Evolutionary conservation across 192 early-diverging fungal species (phyloP).

Genomic region (Obelidium mucronatum): DNA sequence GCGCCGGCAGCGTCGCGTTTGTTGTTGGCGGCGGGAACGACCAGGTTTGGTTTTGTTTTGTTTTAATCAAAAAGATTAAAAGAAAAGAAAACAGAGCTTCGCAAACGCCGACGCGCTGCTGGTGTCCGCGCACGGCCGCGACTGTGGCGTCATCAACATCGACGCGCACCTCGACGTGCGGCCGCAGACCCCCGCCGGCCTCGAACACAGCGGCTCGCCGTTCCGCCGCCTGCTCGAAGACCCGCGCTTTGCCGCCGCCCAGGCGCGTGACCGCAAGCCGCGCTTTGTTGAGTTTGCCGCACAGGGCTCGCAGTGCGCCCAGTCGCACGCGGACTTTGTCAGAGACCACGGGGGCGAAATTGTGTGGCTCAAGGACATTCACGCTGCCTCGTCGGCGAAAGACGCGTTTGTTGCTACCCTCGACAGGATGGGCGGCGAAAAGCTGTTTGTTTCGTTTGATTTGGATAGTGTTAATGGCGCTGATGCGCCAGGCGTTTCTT

Average conservation of each 20-base stretch:
- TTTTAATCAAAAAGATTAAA: no score
- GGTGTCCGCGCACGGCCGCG: not conserved
- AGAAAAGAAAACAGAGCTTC: no score
- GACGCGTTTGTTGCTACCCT: slow-evolving; percentile 5
- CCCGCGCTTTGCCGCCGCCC: slow-evolving; percentile 11
- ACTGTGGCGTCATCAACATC: slow-evolving; percentile 35
- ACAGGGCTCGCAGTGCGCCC: slow-evolving; percentile 28
- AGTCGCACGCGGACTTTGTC: slow-evolving; percentile 25
- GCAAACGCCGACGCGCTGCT: no score
- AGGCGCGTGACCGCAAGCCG: not conserved
- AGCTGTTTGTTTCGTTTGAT: slow-evolving; percentile 38
- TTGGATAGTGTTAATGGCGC: slow-evolving; percentile 25
- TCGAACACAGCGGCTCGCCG: slow-evolving; percentile 28
- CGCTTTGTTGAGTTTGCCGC: slow-evolving; percentile 35
- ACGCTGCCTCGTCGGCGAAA: not conserved
- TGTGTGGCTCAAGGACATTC: slow-evolving; percentile 29
- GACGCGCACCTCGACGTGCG: slow-evolving; percentile 40
- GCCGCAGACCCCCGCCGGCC: not conserved
- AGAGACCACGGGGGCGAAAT: not conserved
- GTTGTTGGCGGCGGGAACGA: slow-evolving; percentile 38
- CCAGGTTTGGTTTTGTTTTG: no score
- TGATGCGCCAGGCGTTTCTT: slow-evolving; percentile 33
- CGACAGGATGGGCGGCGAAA: slow-evolving; percentile 14
- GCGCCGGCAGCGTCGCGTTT: slow-evolving; percentile 19
- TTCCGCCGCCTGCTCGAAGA: slow-evolving; percentile 40